Evolutionary conservation across 306 rosid species (phyloP).

Genomic region (Hylodesmum podocarpum): DNA sequence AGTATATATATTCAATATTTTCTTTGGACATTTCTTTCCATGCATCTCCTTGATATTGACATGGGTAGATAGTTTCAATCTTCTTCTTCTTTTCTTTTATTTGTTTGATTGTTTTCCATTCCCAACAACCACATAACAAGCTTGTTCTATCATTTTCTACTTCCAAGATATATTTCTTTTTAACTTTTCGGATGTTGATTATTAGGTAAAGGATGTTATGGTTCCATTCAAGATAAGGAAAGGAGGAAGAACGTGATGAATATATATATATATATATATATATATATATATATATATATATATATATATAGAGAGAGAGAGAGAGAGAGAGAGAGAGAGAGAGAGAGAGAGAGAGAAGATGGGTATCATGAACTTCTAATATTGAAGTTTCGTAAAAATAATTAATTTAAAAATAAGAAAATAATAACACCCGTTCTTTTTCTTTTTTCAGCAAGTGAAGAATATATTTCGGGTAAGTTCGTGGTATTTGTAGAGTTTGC

Average conservation of each 20-base stretch:
- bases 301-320: too few relatives aligned
- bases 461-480: constrained; percentile 3
- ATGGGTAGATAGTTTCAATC: not conserved
- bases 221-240: constrained; percentile 27
- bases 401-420: not conserved
- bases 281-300: too few relatives aligned
- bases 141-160: constrained; percentile 28
- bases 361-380: not conserved
- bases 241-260: not conserved
- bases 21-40: not conserved
- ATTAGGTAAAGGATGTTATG: constrained; percentile 29
- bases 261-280: not conserved
- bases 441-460: not conserved
- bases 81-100: not conserved
- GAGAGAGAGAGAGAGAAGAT: too few relatives aligned
- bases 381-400: not conserved
- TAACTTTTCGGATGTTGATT: constrained; percentile 5
- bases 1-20: too few relatives aligned
- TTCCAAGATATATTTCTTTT: not conserved
- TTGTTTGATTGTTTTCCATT: not conserved
- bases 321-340: too few relatives aligned
- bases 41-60: constrained; percentile 18
- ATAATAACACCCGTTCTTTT: not conserved
- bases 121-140: not conserved
- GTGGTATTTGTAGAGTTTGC: constrained; percentile 19